These are phyloP conservation scores for Parasitella parasitica DNA, from an alignment of 371 early-diverging fungal genomes.

Conservation along the genomic window DNA sequence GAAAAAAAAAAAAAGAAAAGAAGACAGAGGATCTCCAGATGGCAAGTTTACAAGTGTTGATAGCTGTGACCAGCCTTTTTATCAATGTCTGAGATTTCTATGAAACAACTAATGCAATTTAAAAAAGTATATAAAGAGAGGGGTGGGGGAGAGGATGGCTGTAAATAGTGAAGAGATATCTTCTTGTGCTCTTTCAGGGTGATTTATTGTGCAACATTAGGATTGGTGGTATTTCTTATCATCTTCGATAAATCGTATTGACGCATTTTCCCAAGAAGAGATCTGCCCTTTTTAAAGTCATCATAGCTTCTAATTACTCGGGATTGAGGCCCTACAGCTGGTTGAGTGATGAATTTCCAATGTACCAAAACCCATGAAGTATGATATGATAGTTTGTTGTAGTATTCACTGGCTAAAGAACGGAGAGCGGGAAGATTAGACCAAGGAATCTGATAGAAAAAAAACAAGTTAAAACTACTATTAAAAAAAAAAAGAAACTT, in stretches of 20 bases:
- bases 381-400: constrained; percentile 82
- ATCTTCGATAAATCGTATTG: constrained; percentile 12
- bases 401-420: constrained; percentile 86
- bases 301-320: constrained; percentile 75
- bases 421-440: constrained; percentile 82
- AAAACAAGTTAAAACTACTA: not conserved
- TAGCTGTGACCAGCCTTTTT: not conserved
- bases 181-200: not conserved
- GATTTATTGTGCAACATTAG: not conserved
- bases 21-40: too few species aligned
- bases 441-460: constrained; percentile 93
- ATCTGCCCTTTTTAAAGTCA: constrained; percentile 69
- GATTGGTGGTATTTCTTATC: not conserved
- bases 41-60: not conserved
- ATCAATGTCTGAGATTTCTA: too few species aligned
- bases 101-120: not conserved
- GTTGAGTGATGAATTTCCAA: constrained; percentile 72
- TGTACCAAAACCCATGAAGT: constrained; percentile 89
- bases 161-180: not conserved
- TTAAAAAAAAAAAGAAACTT: not conserved
- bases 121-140: not conserved
- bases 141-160: not conserved
- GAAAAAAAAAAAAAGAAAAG: not conserved
- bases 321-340: constrained; percentile 62
- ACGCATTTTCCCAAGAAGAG: constrained; percentile 41